These are phyloP conservation scores for Actinomortierella wolfii DNA, from an alignment of 371 early-diverging fungal genomes.

Conservation along the genomic window DNA sequence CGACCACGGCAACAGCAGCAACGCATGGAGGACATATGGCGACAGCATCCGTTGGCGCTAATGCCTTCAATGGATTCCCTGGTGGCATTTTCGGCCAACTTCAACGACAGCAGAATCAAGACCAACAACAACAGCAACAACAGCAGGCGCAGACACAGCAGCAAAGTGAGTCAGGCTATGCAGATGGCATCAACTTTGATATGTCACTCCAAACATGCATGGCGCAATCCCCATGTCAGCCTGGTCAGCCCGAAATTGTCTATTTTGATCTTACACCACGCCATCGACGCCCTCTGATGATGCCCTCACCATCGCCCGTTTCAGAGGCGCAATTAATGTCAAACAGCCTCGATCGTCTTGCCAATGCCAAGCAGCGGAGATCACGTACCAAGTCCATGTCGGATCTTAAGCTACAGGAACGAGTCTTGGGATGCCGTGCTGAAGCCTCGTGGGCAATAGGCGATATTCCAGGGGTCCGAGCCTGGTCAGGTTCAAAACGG, in stretches of 20 bases:
- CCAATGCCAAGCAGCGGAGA: background rate
- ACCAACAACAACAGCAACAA: constrained; percentile 10
- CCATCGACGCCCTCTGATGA: no score
- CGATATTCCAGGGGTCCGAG: constrained; percentile 21
- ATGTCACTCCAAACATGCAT: no score
- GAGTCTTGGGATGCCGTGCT: constrained; percentile 21
- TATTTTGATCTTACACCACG: no score
- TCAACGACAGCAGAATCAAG: constrained; percentile 2
- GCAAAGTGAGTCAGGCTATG: background rate
- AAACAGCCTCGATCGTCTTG: background rate
- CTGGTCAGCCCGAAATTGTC: no score
- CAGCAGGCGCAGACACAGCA: background rate
- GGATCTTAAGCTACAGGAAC: constrained; percentile 21
- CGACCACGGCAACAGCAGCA: background rate
- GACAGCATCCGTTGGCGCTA: no score
- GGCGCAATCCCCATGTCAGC: background rate
- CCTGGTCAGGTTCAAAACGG: no score
- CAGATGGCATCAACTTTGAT: no score
- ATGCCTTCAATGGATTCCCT: no score
- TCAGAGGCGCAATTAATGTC: background rate
- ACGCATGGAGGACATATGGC: no score
- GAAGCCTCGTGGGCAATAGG: constrained; percentile 12
- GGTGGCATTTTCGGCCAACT: background rate
- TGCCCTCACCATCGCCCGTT: background rate
- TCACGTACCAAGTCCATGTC: constrained; percentile 30